Evolutionary conservation across 2,329 filamentous ascomycete genomes (phyloP), one percentile per base, ranked within the genome.

Genomic region (Colletotrichum sp.): DNA sequence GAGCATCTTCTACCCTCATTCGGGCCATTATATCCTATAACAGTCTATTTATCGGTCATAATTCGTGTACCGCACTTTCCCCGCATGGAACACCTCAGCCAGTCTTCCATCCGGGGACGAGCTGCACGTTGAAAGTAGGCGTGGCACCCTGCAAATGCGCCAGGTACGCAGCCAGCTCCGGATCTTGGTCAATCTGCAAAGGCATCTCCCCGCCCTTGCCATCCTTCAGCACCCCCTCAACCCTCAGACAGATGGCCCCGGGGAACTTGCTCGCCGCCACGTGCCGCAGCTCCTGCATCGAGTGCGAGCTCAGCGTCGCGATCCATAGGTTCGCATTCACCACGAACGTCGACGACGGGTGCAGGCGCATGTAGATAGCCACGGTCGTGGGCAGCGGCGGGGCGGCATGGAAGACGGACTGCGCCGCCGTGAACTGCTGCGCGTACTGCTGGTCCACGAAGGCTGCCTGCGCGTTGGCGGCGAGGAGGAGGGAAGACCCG

Each of bases 161-260:
- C 78, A 97, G 83, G 84, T 96, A 96, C 1, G 93, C 93, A 75
- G 90, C 89, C 77, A 97, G 83, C 84, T 96, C 94, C 77, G 92
- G 90, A 79, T 96, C 93, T 55, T 92, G 89, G 71, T 93, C 92
- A 79, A 96, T 93, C 71, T 89, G 85, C 80, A 95, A 90, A 18
- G 87, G 87, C 60, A 94, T 87, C 80, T 95, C 93, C 66, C 88
- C 88, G 7, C 90, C 92, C 78, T 88, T 88, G 16, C 85, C 88
- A 80, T 91, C 88, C 80, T 90, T 91, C 67, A 95, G 87, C 30
- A 95, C 84, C 4, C 94, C 94, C 79, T 95, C 92, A 18, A 96
- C 88, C 32, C 89, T 89, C 39, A 89, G 85, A 67, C 93, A 91
- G 16, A 89, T 81, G 0, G 89, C 89, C 8, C 91, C 91, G 0